Evolutionary conservation across 75 land plant species (phyloP).

Genomic region (Cupressus sempervirens): DNA sequence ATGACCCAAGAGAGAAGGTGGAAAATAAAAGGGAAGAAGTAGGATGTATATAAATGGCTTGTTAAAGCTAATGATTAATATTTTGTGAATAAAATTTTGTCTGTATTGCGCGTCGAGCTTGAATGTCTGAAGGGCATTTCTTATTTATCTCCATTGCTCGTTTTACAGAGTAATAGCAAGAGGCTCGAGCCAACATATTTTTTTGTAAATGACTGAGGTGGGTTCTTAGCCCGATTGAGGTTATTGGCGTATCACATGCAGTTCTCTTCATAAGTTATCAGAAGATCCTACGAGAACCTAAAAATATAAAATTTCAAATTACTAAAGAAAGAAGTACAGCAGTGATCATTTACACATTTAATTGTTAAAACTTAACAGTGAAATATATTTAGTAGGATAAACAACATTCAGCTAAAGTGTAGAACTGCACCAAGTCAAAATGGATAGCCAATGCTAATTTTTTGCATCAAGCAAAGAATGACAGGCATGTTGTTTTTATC

Average conservation of each 20-base stretch:
- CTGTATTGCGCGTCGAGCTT: neutral
- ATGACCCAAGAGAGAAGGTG: neutral
- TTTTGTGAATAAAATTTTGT: neutral
- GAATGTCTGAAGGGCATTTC: neutral
- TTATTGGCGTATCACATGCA: neutral
- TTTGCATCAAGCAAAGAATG: neutral
- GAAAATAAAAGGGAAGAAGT: neutral
- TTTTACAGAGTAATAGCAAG: neutral
- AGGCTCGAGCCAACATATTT: neutral
- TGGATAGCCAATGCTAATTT: neutral
- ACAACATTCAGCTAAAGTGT: neutral
- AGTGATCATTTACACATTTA: neutral
- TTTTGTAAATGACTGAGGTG: conserved; percentile 2
- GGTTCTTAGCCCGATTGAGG: neutral
- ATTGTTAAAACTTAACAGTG: neutral
- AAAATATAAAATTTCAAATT: neutral
- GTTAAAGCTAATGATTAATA: neutral
- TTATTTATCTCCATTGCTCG: neutral
- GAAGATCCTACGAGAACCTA: neutral
- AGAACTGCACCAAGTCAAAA: neutral
- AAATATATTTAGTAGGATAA: neutral
- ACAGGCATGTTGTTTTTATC: neutral
- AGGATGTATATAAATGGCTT: neutral
- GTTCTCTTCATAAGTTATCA: neutral
- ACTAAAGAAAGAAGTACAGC: neutral